Conservation (phyloP, 2,329 filamentous ascomycete species). For the Neospermospora avenae region DNA sequence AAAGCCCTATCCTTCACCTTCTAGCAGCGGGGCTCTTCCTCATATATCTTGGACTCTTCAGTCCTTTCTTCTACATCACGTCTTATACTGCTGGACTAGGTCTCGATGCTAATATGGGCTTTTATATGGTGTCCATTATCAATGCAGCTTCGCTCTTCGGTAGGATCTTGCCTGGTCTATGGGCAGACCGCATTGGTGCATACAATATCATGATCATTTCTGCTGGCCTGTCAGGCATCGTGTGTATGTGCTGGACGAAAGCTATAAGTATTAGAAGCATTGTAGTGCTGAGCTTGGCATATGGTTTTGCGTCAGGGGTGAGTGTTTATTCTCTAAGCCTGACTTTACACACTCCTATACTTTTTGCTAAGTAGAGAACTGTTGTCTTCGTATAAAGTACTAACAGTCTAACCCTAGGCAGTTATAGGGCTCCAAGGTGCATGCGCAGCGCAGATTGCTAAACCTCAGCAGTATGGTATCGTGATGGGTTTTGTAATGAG, state of each 20-base stretch:
- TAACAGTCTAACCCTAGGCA: conserved; percentile 10
- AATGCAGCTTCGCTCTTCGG: conserved; percentile 25
- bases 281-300: conserved; percentile 20
- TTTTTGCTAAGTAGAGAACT: background rate
- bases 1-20: conserved; percentile 13
- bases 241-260: conserved; percentile 23
- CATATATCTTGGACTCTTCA: conserved; percentile 22
- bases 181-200: conserved; percentile 21
- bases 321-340: background rate
- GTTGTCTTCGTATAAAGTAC: no score
- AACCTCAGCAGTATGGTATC: conserved; percentile 22
- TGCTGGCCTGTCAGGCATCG: conserved; percentile 16
- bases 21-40: conserved; percentile 18
- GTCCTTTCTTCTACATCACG: conserved; percentile 23
- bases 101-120: conserved; percentile 15
- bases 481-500: conserved; percentile 25
- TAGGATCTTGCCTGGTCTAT: conserved; percentile 19
- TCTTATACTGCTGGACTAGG: conserved; percentile 13
- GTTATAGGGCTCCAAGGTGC: conserved; percentile 27
- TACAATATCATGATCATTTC: conserved; percentile 24
- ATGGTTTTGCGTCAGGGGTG: conserved; percentile 24
- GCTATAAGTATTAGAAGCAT: conserved; percentile 18
- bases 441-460: conserved; percentile 21
- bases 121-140: conserved; percentile 24
- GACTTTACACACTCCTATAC: background rate